These are phyloP conservation scores for Flammula alnicola DNA, from an alignment of 1,284 basidiomycete genomes.

Conservation along the genomic window DNA sequence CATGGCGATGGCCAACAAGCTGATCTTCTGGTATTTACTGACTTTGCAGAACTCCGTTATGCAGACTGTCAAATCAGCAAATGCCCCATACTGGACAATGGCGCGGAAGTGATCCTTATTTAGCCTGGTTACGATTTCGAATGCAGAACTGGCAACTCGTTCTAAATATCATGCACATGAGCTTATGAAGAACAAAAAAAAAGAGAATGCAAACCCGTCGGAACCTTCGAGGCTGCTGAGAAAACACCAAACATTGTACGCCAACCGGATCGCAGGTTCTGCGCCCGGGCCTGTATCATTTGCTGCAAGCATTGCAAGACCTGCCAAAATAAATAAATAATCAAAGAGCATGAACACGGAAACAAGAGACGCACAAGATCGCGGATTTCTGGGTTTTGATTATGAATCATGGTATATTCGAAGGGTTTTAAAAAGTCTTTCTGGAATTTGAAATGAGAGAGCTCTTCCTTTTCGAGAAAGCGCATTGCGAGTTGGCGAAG, in stretches of 20 bases:
- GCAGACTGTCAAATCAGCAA: conserved; percentile 96
- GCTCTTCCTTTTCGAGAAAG: conserved; percentile 98
- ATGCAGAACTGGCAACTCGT: conserved; percentile 91
- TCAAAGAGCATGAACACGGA: not conserved
- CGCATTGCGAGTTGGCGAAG: conserved; percentile 98
- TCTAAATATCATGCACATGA: conserved; percentile 50
- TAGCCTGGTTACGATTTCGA: conserved; percentile 93
- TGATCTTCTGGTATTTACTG: conserved; percentile 98
- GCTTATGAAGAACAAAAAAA: not conserved
- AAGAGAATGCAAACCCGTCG: conserved; percentile 64
- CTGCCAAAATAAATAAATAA: conserved; percentile 42
- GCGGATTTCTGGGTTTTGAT: conserved; percentile 92
- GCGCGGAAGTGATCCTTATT: conserved; percentile 92
- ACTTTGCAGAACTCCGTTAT: conserved; percentile 99
- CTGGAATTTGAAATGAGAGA: conserved; percentile 99
- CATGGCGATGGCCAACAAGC: conserved; percentile 95
- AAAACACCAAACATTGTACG: conserved; percentile 99
- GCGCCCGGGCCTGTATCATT: conserved; percentile 95
- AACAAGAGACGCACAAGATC: conserved; percentile 78
- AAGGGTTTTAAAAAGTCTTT: conserved; percentile 99
- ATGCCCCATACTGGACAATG: conserved; percentile 91
- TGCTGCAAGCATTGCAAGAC: conserved; percentile 98
- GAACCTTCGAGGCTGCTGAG: conserved; percentile 93
- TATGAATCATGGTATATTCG: conserved; percentile 97
- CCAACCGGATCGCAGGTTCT: conserved; percentile 98